Evolutionary conservation across 2,329 filamentous ascomycete species (phyloP).

Genomic region (Aspergillus fischeri): DNA sequence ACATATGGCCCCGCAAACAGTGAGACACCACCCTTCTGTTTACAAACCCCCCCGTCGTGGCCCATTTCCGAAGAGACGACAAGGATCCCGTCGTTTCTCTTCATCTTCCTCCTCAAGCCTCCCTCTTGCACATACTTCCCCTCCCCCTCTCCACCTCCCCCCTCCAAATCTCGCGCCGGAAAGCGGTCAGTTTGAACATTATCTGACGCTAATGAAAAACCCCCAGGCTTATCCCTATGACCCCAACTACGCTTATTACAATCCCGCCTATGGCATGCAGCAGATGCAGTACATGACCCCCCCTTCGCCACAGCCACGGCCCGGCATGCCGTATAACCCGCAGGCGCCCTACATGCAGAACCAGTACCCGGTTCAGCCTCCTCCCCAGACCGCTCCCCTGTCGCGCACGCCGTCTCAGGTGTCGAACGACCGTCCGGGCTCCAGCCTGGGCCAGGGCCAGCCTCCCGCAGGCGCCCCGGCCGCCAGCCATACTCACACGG

Average conservation of each 20-base stretch:
- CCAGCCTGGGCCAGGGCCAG: slow-evolving; percentile 57
- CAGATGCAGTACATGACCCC: slow-evolving; percentile 41
- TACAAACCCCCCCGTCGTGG: slow-evolving; percentile 28
- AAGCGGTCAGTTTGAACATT: slow-evolving; percentile 66
- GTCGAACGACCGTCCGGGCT: slow-evolving; percentile 62
- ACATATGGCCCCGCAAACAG: slow-evolving; percentile 57
- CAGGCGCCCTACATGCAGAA: slow-evolving; percentile 48
- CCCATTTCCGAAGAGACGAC: slow-evolving; percentile 31
- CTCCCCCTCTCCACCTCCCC: slow-evolving; percentile 21
- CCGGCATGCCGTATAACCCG: slow-evolving; percentile 48
- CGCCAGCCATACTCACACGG: slow-evolving; percentile 45
- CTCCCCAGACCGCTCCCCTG: slow-evolving; percentile 64
- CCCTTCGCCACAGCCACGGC: slow-evolving; percentile 44
- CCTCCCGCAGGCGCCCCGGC: slow-evolving; percentile 48
- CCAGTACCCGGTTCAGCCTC: slow-evolving; percentile 47
- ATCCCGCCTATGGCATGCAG: slow-evolving; percentile 37
- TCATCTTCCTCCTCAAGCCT: slow-evolving; percentile 21
- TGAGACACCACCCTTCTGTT: slow-evolving; percentile 46
- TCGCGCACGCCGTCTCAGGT: slow-evolving; percentile 79
- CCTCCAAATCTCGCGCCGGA: slow-evolving; percentile 63
- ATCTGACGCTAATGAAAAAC: slow-evolving; percentile 61
- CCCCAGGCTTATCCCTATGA: slow-evolving; percentile 59
- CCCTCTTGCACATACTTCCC: slow-evolving; percentile 13
- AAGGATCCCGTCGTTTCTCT: slow-evolving; percentile 23
- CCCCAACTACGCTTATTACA: slow-evolving; percentile 43